A percentile compares a stretch with the other conserved stretches of the same genome.
These are phyloP conservation scores for Barnettozyma salicaria DNA, from an alignment of 805 yeast genomes.

Conservation along the genomic window DNA sequence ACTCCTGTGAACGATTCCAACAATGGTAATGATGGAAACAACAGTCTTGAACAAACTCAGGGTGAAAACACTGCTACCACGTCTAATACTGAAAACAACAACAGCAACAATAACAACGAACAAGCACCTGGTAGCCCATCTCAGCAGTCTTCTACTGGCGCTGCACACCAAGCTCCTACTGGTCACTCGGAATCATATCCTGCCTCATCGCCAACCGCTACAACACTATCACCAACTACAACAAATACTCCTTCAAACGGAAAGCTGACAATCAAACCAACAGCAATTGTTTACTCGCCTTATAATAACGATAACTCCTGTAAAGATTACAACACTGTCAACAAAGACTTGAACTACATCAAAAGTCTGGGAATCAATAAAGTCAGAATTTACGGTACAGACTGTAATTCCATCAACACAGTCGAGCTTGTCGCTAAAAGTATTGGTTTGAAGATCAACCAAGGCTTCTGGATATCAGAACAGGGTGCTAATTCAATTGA, in stretches of 20 bases:
- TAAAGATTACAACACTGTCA: conserved; percentile 50
- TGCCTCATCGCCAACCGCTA: conserved; percentile 20
- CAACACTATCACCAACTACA: conserved; percentile 22
- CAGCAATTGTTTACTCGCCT: conserved; percentile 70
- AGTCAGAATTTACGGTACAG: conserved; percentile 81
- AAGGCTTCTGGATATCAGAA: conserved; percentile 76
- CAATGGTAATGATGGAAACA: not conserved
- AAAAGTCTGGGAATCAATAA: conserved; percentile 47
- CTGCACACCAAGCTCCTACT: conserved; percentile 31
- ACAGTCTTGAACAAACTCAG: not conserved
- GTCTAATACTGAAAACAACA: not conserved
- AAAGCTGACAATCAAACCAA: conserved; percentile 36
- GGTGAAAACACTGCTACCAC: not conserved
- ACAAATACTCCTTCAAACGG: conserved; percentile 24
- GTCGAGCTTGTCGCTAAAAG: conserved; percentile 53
- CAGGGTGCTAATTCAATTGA: conserved; percentile 70
- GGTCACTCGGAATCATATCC: conserved; percentile 24
- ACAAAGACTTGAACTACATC: conserved; percentile 54
- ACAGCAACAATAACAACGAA: not conserved
- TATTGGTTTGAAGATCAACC: conserved; percentile 69
- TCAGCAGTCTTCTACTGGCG: conserved; percentile 15
- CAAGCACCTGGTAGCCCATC: not conserved
- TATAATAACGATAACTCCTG: conserved; percentile 65
- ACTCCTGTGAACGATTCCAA: not conserved
- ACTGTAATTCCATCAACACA: conserved; percentile 64